These are phyloP conservation scores for Begonia masoniana DNA, from an alignment of 306 rosid genomes.

Conservation along the genomic window DNA sequence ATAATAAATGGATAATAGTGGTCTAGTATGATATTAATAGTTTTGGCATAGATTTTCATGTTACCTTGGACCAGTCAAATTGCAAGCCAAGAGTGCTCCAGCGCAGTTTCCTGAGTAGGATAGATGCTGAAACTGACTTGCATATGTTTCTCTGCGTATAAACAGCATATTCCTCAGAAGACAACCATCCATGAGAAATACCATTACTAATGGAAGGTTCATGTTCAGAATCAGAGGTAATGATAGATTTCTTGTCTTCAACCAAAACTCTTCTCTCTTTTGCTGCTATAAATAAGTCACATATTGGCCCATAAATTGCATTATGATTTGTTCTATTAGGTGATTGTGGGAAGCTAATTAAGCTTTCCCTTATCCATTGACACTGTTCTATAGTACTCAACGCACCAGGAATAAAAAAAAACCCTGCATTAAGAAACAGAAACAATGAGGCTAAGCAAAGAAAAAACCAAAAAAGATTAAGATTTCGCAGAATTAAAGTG, in stretches of 20 bases:
- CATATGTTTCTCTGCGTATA: slow-evolving; percentile 20
- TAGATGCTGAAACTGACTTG: slow-evolving; percentile 47
- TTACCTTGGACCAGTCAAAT: slow-evolving; percentile 90
- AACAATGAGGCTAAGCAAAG: too few species aligned
- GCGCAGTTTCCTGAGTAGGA: slow-evolving; percentile 61
- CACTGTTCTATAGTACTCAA: slow-evolving; percentile 55
- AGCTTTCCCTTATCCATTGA: slow-evolving; percentile 61
- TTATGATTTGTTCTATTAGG: slow-evolving; percentile 93
- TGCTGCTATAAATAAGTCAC: slow-evolving; percentile 42
- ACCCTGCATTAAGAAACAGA: slow-evolving; percentile 28
- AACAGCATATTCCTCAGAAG: slow-evolving; percentile 25
- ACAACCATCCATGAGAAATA: slow-evolving; percentile 32
- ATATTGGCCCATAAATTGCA: slow-evolving; percentile 64
- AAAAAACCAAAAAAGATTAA: too few species aligned
- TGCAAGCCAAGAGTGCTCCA: slow-evolving; percentile 98
- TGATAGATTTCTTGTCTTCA: slow-evolving; percentile 20
- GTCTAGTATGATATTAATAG: too few species aligned
- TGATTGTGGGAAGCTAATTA: slow-evolving; percentile 71
- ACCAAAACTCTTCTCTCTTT: slow-evolving; percentile 45
- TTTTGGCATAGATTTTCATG: background rate
- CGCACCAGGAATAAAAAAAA: slow-evolving; percentile 73
- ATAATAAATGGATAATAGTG: too few species aligned
- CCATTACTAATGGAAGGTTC: slow-evolving; percentile 12
- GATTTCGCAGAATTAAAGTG: too few species aligned
- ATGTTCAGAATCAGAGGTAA: slow-evolving; percentile 12